Evolutionary conservation across 768 basidiomycete species (phyloP).

Genomic region (Kwoniella dejecticola): DNA sequence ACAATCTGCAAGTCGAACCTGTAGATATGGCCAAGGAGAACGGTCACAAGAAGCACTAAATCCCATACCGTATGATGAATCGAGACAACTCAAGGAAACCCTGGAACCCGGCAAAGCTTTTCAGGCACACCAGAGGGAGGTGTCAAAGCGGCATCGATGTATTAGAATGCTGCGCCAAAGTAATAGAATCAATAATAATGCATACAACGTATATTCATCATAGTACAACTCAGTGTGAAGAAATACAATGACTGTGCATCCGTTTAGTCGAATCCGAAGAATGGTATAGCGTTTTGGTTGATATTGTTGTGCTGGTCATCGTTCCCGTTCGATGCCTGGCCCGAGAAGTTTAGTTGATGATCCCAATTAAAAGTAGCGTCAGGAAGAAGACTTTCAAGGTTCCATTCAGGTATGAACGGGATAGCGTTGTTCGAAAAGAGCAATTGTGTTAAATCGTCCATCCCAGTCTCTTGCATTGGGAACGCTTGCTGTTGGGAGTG

Average conservation of each 20-base stretch:
- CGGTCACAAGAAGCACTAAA: constrained; percentile 2
- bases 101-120: too few species aligned
- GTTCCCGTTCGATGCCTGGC: not conserved
- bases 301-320: not conserved
- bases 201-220: too few species aligned
- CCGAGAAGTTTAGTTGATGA: not conserved
- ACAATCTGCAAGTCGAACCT: not conserved
- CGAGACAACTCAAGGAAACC: too few species aligned
- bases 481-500: not conserved
- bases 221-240: too few species aligned
- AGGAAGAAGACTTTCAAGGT: constrained; percentile 12
- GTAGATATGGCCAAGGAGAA: not conserved
- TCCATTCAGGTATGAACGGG: constrained; percentile 23
- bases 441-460: constrained; percentile 18
- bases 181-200: too few species aligned
- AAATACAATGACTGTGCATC: not conserved
- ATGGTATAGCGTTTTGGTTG: not conserved
- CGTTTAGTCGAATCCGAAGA: not conserved
- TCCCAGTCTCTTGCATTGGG: not conserved
- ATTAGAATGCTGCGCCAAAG: too few species aligned
- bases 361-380: constrained; percentile 12
- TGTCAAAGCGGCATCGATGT: too few species aligned
- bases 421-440: constrained; percentile 21
- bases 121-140: not conserved
- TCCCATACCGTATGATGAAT: too few species aligned